Evolutionary conservation across 2,329 filamentous ascomycete genomes (phyloP).

Genomic region (Sclerotinia glacialis): DNA sequence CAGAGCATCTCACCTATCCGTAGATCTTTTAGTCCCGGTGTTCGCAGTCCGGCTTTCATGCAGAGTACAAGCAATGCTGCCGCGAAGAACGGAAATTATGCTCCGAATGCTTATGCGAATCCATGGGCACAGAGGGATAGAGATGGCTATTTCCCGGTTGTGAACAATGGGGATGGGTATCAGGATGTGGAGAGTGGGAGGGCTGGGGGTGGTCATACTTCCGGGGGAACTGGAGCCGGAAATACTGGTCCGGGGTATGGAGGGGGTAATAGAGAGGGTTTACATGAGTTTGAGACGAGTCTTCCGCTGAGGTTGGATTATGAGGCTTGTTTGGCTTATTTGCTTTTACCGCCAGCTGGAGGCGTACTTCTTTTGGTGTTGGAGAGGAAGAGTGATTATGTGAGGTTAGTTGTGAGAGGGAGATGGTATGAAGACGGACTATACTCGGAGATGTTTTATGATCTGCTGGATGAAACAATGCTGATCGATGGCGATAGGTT

Average conservation of each 20-base stretch:
- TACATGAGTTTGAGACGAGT: constrained; percentile 88
- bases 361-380: constrained; percentile 79
- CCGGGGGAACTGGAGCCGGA: not conserved
- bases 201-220: not conserved
- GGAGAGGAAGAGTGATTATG: constrained; percentile 96
- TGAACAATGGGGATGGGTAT: constrained; percentile 17
- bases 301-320: constrained; percentile 82
- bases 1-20: constrained; percentile 55
- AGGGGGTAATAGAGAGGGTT: constrained; percentile 44
- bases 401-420: constrained; percentile 53
- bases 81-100: constrained; percentile 31
- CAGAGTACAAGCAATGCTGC: constrained; percentile 17
- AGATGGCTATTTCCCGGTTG: constrained; percentile 24
- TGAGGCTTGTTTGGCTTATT: constrained; percentile 86
- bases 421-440: not conserved
- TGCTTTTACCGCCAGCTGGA: constrained; percentile 79
- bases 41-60: constrained; percentile 39
- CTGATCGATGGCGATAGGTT: constrained; percentile 55
- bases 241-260: not conserved
- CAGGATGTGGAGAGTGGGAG: constrained; percentile 17
- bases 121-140: constrained; percentile 25
- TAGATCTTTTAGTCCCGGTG: constrained; percentile 45
- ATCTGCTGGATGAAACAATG: not conserved
- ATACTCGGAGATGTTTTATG: too few relatives aligned
- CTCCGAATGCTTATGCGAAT: constrained; percentile 22